Percentiles rank a stretch among this genome's conserved stretches.
These are phyloP conservation scores for Suhomyces bolitotheri DNA, from an alignment of 1,139 yeast species.

Conservation along the genomic window DNA sequence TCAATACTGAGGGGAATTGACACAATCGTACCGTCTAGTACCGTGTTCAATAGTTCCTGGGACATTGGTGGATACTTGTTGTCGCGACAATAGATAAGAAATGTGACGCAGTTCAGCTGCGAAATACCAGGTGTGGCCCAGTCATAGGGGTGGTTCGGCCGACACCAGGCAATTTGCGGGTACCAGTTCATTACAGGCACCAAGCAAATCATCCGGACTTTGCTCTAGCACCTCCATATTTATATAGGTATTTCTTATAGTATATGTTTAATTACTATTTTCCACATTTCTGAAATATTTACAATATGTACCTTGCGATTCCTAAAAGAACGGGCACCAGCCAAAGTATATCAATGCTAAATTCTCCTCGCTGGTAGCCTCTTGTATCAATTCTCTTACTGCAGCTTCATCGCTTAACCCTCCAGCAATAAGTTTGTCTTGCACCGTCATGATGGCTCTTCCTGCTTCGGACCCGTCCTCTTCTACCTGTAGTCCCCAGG, in stretches of 20 bases:
- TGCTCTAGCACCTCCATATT: too few species aligned
- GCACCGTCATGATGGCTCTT: conserved; percentile 72
- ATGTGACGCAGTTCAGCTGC: too few species aligned
- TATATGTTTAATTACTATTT: too few species aligned
- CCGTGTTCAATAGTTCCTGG: neutral
- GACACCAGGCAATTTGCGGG: too few species aligned
- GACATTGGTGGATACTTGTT: neutral
- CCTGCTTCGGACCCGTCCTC: conserved; percentile 76
- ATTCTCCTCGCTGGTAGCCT: conserved; percentile 68
- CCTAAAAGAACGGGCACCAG: conserved; percentile 63
- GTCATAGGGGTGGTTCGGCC: too few species aligned
- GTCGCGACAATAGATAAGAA: too few species aligned
- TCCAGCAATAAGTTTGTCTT: conserved; percentile 63
- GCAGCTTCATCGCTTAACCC: conserved; percentile 82
- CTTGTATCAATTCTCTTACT: conserved; percentile 75
- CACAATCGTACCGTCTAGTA: conserved; percentile 16
- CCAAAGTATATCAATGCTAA: conserved; percentile 80
- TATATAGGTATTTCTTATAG: too few species aligned
- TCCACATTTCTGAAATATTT: too few species aligned
- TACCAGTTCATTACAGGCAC: too few species aligned
- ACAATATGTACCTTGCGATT: too few species aligned
- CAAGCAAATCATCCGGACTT: too few species aligned
- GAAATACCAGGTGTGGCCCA: too few species aligned
- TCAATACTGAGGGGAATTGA: conserved; percentile 26
- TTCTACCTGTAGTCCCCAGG: conserved; percentile 29